Conservation (phyloP, 83 land plant genomes). For the Picea engelmannii region DNA sequence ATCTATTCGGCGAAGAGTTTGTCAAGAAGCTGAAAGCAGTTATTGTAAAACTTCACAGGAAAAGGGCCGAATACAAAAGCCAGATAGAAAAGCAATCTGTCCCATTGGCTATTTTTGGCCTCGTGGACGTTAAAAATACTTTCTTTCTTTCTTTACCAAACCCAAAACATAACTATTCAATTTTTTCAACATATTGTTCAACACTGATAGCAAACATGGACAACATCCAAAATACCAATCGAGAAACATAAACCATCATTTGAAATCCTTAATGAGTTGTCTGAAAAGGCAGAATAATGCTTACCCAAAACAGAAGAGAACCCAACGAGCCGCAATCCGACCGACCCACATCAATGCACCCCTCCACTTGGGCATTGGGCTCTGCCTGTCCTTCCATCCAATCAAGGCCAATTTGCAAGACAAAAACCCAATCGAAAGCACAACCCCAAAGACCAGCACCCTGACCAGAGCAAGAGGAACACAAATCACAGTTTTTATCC, state of each 20-base stretch:
- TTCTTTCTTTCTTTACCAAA: too few relatives aligned
- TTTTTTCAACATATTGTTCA: not conserved
- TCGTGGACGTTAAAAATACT: too few relatives aligned
- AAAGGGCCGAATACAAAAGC: too few relatives aligned
- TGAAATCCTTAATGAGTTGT: not conserved
- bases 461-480: constrained; percentile 49
- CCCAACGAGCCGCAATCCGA: constrained; percentile 40
- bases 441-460: constrained; percentile 52
- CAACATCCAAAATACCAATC: too few relatives aligned
- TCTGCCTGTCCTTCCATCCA: constrained; percentile 69
- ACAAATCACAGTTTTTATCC: constrained; percentile 52
- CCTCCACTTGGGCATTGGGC: constrained; percentile 68
- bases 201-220: not conserved
- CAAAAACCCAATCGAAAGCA: constrained; percentile 42
- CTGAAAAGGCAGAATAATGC: not conserved
- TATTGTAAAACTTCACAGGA: too few relatives aligned
- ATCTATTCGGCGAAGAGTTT: too few relatives aligned
- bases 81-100: too few relatives aligned
- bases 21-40: too few relatives aligned
- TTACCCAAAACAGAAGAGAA: constrained; percentile 77
- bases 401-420: constrained; percentile 44
- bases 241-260: not conserved
- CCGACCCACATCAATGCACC: constrained; percentile 64
- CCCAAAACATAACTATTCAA: not conserved
- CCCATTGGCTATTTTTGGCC: too few relatives aligned